These are phyloP conservation scores for Porphyrellus cyaneotinctus DNA, from an alignment of 768 basidiomycete genomes.

Conservation along the genomic window DNA sequence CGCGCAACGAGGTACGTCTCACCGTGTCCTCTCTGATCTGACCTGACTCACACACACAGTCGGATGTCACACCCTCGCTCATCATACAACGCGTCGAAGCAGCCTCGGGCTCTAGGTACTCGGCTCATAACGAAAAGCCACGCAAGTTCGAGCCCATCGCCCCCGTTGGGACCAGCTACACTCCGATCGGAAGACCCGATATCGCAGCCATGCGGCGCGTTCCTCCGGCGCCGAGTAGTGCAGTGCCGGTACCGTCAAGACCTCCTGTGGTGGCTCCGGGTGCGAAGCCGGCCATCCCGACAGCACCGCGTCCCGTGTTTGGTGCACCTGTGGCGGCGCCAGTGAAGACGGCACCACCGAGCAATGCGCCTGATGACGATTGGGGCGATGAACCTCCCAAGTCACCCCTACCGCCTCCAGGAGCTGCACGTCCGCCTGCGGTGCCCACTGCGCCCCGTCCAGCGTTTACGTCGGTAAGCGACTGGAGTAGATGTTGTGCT, in stretches of 20 bases:
- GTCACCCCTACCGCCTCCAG: slow-evolving; percentile 41
- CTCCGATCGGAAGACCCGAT: slow-evolving; percentile 70
- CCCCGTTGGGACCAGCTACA: slow-evolving; percentile 75
- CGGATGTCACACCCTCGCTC: slow-evolving; percentile 71
- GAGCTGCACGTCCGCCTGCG: slow-evolving; percentile 46
- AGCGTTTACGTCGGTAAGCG: slow-evolving; percentile 34
- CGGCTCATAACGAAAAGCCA: slow-evolving; percentile 71
- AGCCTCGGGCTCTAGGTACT: slow-evolving; percentile 88
- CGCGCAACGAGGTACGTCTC: slow-evolving; percentile 73
- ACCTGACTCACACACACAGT: slow-evolving; percentile 35
- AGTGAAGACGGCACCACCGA: slow-evolving; percentile 35
- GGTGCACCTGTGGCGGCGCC: slow-evolving; percentile 42
- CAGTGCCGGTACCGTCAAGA: background rate
- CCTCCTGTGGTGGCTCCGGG: background rate
- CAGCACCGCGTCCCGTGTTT: slow-evolving; percentile 47
- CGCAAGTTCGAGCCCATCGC: slow-evolving; percentile 76
- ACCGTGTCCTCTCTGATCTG: background rate
- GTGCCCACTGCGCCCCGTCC: slow-evolving; percentile 42
- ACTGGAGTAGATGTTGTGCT: background rate
- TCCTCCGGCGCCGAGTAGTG: slow-evolving; percentile 28
- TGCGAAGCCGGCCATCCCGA: slow-evolving; percentile 34
- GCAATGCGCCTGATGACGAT: slow-evolving; percentile 48
- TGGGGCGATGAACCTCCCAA: slow-evolving; percentile 55
- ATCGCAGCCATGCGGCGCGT: slow-evolving; percentile 55
- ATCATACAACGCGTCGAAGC: slow-evolving; percentile 88